Evolutionary conservation across 2,329 filamentous ascomycete species (phyloP).

Genomic region (Ascochyta pisi): DNA sequence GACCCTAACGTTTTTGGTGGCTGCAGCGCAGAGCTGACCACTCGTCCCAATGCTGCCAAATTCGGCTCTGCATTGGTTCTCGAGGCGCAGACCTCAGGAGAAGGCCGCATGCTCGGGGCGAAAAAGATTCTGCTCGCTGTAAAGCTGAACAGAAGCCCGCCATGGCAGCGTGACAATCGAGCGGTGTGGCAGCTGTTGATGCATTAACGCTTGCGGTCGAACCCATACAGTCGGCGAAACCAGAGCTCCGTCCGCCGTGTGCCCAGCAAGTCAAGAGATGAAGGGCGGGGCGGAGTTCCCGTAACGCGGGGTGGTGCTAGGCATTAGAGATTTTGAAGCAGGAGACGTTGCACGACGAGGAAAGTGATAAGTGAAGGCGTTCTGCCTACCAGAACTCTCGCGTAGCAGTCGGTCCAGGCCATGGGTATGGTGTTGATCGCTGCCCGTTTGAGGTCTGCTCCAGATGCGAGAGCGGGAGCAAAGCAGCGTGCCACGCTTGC

Average conservation of each 20-base stretch:
- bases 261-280: slow-evolving; percentile 5
- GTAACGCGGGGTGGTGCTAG: slow-evolving; percentile 22
- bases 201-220: slow-evolving; percentile 20
- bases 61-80: slow-evolving; percentile 11
- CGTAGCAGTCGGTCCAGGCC: slow-evolving; percentile 10
- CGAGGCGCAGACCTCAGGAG: slow-evolving; percentile 18
- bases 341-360: slow-evolving; percentile 23
- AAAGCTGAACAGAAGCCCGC: neutral
- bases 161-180: slow-evolving; percentile 14
- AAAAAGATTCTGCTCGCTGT: neutral
- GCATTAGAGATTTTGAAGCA: slow-evolving; percentile 12
- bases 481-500: slow-evolving; percentile 3
- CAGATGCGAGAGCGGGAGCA: slow-evolving; percentile 18
- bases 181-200: slow-evolving; percentile 11
- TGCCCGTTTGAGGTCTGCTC: slow-evolving; percentile 23
- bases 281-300: slow-evolving; percentile 19
- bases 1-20: slow-evolving; percentile 24
- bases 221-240: slow-evolving; percentile 36
- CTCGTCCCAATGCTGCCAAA: slow-evolving; percentile 6
- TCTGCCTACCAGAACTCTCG: slow-evolving; percentile 4
- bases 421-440: slow-evolving; percentile 21
- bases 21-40: slow-evolving; percentile 26
- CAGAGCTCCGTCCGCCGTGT: slow-evolving; percentile 28
- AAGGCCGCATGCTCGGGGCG: neutral
- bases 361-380: slow-evolving; percentile 4